Conservation (phyloP, 2,329 filamentous ascomycete genomes). For the Talaromyces sp. region DNA sequence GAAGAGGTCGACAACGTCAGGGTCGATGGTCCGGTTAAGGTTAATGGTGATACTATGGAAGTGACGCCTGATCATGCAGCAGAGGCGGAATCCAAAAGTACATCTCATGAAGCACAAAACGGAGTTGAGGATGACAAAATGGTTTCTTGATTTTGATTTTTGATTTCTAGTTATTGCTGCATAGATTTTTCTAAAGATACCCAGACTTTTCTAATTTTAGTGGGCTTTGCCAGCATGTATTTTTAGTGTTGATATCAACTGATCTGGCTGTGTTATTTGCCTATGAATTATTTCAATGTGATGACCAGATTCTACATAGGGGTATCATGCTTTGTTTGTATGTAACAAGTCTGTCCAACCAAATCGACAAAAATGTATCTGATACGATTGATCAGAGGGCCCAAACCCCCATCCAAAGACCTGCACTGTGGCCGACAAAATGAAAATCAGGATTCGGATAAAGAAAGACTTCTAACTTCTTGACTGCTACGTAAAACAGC, state of each 20-base stretch:
- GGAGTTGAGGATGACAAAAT: slow-evolving; percentile 1
- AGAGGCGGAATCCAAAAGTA: neutral
- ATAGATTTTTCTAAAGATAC: neutral
- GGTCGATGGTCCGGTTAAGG: slow-evolving; percentile 3
- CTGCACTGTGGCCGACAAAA: too few relatives aligned
- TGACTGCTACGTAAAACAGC: too few relatives aligned
- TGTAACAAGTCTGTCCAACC: neutral
- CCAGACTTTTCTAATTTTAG: neutral
- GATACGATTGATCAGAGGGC: too few relatives aligned
- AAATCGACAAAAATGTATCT: too few relatives aligned
- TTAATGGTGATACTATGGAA: slow-evolving; percentile 8
- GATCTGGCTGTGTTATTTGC: neutral
- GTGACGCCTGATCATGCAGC: neutral
- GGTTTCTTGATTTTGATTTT: neutral
- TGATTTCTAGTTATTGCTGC: neutral
- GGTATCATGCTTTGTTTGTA: neutral
- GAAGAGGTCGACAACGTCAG: slow-evolving; percentile 33
- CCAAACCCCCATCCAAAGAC: too few relatives aligned
- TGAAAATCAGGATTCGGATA: too few relatives aligned
- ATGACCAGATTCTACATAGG: neutral
- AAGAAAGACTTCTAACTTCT: too few relatives aligned
- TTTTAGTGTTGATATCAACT: neutral
- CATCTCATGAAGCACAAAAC: neutral
- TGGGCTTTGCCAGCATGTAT: neutral
- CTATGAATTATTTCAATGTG: too few relatives aligned